A percentile compares a stretch with the other conserved stretches of the same genome.
These are phyloP conservation scores for Raffaelea ambrosiae DNA, from an alignment of 2,329 filamentous ascomycete genomes.

Conservation along the genomic window DNA sequence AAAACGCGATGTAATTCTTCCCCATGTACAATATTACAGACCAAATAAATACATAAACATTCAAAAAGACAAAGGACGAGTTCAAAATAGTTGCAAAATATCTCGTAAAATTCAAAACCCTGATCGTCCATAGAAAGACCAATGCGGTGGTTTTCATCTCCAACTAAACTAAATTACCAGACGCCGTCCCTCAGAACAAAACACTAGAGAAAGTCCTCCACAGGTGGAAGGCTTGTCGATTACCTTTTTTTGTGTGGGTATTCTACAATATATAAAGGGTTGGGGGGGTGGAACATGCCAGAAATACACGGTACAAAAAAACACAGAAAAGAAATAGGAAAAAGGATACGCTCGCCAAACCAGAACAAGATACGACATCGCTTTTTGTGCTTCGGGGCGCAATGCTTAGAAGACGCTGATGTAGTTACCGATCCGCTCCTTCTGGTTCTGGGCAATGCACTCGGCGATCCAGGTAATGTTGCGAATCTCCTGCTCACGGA, in stretches of 20 bases:
- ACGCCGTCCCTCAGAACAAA: slow-evolving; percentile 1
- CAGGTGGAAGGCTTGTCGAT: no score
- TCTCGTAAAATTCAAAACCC: no score
- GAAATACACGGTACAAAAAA: not conserved
- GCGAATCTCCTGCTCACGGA: slow-evolving; percentile 98
- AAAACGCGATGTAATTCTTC: not conserved
- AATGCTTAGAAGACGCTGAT: slow-evolving; percentile 88
- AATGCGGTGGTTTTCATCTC: no score
- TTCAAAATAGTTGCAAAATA: not conserved
- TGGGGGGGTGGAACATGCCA: not conserved
- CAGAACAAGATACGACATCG: no score
- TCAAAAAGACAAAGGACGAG: not conserved
- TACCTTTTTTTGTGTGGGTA: slow-evolving; percentile 1
- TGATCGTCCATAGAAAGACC: no score
- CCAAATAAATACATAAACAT: not conserved
- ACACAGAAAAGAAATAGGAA: not conserved
- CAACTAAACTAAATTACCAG: not conserved
- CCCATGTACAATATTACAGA: no score
- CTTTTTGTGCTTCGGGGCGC: no score
- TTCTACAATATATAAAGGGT: not conserved
- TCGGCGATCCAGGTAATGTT: slow-evolving; percentile 99
- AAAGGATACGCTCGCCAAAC: slow-evolving; percentile 4
- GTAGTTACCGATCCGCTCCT: slow-evolving; percentile 97
- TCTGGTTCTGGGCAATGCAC: slow-evolving; percentile 99
- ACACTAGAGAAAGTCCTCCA: no score